Conservation (phyloP, 495 filamentous ascomycete genomes). For the Penicillium egyptiacum region DNA sequence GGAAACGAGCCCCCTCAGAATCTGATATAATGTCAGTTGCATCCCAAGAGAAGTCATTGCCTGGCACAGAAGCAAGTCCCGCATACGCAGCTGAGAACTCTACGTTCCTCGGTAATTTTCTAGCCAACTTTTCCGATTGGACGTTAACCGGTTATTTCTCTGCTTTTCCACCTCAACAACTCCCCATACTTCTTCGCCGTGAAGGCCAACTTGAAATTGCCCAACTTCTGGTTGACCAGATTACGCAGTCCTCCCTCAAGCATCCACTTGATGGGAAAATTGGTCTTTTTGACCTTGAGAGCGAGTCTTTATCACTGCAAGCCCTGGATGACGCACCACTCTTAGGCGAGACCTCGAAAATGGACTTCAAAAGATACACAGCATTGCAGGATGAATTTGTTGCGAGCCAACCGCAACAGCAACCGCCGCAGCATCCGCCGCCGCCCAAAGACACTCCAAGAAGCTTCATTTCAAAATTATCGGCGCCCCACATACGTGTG, state of each 20-base stretch:
- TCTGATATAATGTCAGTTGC: slow-evolving; percentile 31
- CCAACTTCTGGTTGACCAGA: slow-evolving; percentile 50
- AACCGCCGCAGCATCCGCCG: background rate
- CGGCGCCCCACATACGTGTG: slow-evolving; percentile 71
- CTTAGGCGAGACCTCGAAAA: slow-evolving; percentile 33
- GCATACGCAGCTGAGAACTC: slow-evolving; percentile 32
- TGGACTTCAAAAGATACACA: slow-evolving; percentile 42
- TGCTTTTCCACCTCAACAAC: slow-evolving; percentile 32
- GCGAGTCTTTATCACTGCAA: slow-evolving; percentile 25
- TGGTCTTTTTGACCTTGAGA: slow-evolving; percentile 35
- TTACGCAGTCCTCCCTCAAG: slow-evolving; percentile 48
- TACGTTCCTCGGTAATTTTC: slow-evolving; percentile 45
- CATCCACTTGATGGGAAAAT: slow-evolving; percentile 36
- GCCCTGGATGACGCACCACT: slow-evolving; percentile 34
- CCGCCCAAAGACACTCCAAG: slow-evolving; percentile 33
- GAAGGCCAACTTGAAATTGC: slow-evolving; percentile 47
- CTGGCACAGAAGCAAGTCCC: slow-evolving; percentile 20
- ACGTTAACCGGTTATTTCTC: slow-evolving; percentile 46
- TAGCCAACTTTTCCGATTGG: slow-evolving; percentile 50
- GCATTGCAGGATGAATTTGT: slow-evolving; percentile 37
- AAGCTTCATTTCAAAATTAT: slow-evolving; percentile 36
- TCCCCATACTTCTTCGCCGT: slow-evolving; percentile 34
- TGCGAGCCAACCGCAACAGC: slow-evolving; percentile 16
- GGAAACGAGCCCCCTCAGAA: slow-evolving; percentile 45
- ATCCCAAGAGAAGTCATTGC: slow-evolving; percentile 32